These are phyloP conservation scores for Myxozyma sirexii DNA, from an alignment of 805 yeast genomes.

Conservation along the genomic window DNA sequence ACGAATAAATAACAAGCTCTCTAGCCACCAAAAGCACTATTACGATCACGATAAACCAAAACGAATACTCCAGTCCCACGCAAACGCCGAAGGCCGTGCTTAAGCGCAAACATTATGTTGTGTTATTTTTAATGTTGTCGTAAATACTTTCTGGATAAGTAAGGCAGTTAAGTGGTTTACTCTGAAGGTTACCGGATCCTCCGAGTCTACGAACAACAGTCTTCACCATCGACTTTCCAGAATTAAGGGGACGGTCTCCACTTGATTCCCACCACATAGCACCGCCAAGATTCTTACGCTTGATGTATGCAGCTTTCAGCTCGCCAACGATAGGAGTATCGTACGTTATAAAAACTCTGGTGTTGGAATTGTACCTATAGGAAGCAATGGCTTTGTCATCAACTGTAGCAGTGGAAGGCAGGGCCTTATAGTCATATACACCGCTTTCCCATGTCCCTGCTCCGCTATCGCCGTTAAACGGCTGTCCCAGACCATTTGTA, in stretches of 20 bases:
- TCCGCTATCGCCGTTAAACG: slow-evolving; percentile 18
- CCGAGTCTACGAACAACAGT: slow-evolving; percentile 9
- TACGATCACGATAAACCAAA: no score
- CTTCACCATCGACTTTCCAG: slow-evolving; percentile 11
- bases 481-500: slow-evolving; percentile 48
- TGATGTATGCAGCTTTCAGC: slow-evolving; percentile 63
- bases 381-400: slow-evolving; percentile 61
- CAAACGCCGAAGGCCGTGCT: no score
- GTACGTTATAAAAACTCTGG: slow-evolving; percentile 55
- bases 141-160: slow-evolving; percentile 17
- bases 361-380: slow-evolving; percentile 50
- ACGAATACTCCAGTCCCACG: no score
- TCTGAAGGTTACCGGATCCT: background rate
- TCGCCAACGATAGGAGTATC: slow-evolving; percentile 61
- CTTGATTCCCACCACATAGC: slow-evolving; percentile 96
- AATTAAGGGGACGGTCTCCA: slow-evolving; percentile 40
- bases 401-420: slow-evolving; percentile 49
- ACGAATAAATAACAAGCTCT: no score
- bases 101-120: no score
- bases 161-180: background rate
- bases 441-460: slow-evolving; percentile 53
- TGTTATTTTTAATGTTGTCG: no score
- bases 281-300: slow-evolving; percentile 61
- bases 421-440: slow-evolving; percentile 56
- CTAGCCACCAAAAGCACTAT: background rate